Conservation (phyloP, 306 rosid genomes). For the Glycine latifolia region DNA sequence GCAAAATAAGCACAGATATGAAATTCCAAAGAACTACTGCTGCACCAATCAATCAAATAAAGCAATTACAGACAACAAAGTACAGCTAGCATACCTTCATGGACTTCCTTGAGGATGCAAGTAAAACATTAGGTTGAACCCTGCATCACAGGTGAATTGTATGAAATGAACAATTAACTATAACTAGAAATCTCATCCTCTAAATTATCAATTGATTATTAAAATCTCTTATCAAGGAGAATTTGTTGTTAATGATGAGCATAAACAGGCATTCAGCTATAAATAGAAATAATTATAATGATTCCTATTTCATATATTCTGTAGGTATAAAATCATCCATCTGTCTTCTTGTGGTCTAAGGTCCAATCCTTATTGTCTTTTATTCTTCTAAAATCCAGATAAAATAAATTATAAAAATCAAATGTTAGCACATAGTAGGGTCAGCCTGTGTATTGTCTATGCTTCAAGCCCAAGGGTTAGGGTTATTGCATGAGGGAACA, state of each 20-base stretch:
- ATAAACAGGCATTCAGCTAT: not conserved
- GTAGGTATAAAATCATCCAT: too few species aligned
- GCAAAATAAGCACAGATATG: slow-evolving; percentile 13
- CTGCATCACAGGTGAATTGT: slow-evolving; percentile 56
- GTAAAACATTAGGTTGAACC: slow-evolving; percentile 57
- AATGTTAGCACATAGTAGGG: not conserved
- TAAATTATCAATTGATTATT: not conserved
- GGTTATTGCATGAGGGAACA: not conserved
- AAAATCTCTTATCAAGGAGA: not conserved
- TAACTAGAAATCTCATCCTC: slow-evolving; percentile 38
- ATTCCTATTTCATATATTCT: not conserved
- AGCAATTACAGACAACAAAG: not conserved
- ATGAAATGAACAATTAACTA: slow-evolving; percentile 34
- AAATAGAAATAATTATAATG: not conserved
- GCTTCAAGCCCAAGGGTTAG: too few species aligned
- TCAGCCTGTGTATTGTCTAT: too few species aligned
- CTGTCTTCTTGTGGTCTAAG: not conserved
- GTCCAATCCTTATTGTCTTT: not conserved
- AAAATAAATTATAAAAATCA: not conserved
- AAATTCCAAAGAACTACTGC: slow-evolving; percentile 35
- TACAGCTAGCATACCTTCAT: slow-evolving; percentile 58
- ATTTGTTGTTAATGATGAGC: not conserved
- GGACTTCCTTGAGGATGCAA: slow-evolving; percentile 59
- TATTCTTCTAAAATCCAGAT: not conserved
- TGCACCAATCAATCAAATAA: slow-evolving; percentile 30